Conservation (phyloP, 768 basidiomycete species). For the Psilocybe tampanensis region DNA sequence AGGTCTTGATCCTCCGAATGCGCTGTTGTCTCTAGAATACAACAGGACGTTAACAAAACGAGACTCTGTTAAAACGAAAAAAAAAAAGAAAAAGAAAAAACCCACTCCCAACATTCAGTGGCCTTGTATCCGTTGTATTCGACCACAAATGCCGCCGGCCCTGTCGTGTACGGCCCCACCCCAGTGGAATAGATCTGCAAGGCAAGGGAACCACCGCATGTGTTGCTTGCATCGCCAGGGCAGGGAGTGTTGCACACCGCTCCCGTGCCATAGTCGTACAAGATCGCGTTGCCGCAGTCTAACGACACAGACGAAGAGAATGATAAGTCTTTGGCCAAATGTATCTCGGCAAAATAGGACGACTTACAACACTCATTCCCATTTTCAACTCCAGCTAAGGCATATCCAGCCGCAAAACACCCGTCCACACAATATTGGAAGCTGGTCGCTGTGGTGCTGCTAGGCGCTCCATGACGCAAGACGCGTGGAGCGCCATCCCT, state of each 20-base stretch:
- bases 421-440: constrained; percentile 2
- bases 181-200: constrained; percentile 14
- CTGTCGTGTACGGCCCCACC: constrained; percentile 6
- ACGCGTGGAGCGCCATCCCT: constrained; percentile 7
- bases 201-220: constrained; percentile 9
- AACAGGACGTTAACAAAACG: neutral
- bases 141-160: constrained; percentile 7
- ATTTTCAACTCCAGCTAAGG: constrained; percentile 11
- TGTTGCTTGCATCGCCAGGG: constrained; percentile 7
- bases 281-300: constrained; percentile 11
- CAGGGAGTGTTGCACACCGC: constrained; percentile 7
- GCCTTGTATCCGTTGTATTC: constrained; percentile 8
- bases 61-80: neutral
- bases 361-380: constrained; percentile 11
- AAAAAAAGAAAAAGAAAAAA: neutral
- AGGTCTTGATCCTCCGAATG: constrained; percentile 1
- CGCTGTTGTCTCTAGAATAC: constrained; percentile 1
- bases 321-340: neutral
- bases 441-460: constrained; percentile 4
- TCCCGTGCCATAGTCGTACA: constrained; percentile 8
- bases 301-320: neutral
- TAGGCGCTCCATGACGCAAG: constrained; percentile 3
- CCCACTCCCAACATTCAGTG: constrained; percentile 13
- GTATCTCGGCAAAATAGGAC: neutral
- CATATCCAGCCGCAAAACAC: constrained; percentile 9